Evolutionary conservation across 2,329 filamentous ascomycete species (phyloP).

Genomic region (Aspergillus fijiensis): DNA sequence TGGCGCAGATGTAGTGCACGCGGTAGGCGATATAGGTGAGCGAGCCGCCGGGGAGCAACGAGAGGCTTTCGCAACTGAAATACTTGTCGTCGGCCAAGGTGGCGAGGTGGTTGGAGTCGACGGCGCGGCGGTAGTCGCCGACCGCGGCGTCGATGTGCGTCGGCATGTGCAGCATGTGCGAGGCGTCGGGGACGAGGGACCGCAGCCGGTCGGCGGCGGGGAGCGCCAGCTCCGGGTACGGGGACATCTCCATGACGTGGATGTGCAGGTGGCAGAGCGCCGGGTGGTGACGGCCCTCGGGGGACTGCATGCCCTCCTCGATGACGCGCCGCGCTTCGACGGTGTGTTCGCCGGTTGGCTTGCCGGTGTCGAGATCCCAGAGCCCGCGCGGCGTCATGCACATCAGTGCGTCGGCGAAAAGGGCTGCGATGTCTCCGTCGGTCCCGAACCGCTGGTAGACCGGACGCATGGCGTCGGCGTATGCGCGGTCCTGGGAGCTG

Average conservation of each 20-base stretch:
- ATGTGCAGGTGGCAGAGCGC: conserved; percentile 73
- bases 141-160: conserved; percentile 70
- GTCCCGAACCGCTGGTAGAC: conserved; percentile 53
- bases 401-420: conserved; percentile 65
- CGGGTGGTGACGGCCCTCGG: conserved; percentile 53
- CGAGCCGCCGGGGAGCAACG: conserved; percentile 33
- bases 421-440: conserved; percentile 59
- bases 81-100: conserved; percentile 67
- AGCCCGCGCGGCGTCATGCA: conserved; percentile 62
- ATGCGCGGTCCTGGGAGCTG: conserved; percentile 54
- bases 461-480: conserved; percentile 59
- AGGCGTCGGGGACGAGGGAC: conserved; percentile 63
- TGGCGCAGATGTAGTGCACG: conserved; percentile 19
- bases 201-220: conserved; percentile 61
- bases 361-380: conserved; percentile 59
- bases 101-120: conserved; percentile 64
- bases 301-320: conserved; percentile 54
- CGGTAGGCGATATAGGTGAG: conserved; percentile 63
- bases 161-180: conserved; percentile 73
- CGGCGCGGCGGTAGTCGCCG: conserved; percentile 67
- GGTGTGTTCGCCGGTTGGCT: conserved; percentile 56
- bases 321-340: conserved; percentile 58
- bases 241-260: conserved; percentile 73
- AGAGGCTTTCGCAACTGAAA: conserved; percentile 43
- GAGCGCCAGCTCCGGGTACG: conserved; percentile 60